Evolutionary conservation across 2,329 filamentous ascomycete genomes (phyloP), one percentile per base, ranked within the genome.

Genomic region (Penicillium hordei): DNA sequence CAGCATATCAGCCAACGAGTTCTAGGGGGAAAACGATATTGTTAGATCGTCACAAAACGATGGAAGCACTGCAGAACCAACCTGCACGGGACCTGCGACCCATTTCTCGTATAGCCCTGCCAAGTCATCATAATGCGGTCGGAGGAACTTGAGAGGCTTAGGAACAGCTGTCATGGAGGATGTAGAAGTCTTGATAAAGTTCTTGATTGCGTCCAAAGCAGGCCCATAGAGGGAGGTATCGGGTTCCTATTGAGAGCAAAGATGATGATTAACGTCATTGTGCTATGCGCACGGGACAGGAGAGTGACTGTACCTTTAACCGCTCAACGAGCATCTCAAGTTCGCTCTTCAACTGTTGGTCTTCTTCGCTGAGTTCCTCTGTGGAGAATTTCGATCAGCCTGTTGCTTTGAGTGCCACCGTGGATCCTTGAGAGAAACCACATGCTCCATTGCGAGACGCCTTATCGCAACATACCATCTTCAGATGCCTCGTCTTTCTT

Each of bases 111-210:
- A 96, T 29, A 93, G 81, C 75, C 89, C 89, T 62, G 89, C 89
- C 72, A 99, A 83, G 57, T 89, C 87, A 78, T 95, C 90, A 80
- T 97, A 99, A 78, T 99, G 93, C 66, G 93, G 94, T 80, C 94
- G 87, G 63, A 99, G 85, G 76, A 99, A 99, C 79, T 99, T 99
- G 70, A 99, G 84, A 34, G 94, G 94, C 79, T 99, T 99, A 25
- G 95, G 94, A 61, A 99, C 94, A 59, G 94, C 94, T 48, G 94
- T 99, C 94, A 99, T 99, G 45, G 95, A 99, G 59, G 93, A 97
- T 65, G 94, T 99, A 59, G 94, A 96, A 55, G 94, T 99, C 82
- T 97, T 97, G 83, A 99, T 99, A 73, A 91, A 95, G 71, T 88
- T 91, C 82, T 97, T 97, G 86, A 99, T 97, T 66, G 92, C 89